Conservation (phyloP, 345 rosid species). For the Citrus inodora region DNA sequence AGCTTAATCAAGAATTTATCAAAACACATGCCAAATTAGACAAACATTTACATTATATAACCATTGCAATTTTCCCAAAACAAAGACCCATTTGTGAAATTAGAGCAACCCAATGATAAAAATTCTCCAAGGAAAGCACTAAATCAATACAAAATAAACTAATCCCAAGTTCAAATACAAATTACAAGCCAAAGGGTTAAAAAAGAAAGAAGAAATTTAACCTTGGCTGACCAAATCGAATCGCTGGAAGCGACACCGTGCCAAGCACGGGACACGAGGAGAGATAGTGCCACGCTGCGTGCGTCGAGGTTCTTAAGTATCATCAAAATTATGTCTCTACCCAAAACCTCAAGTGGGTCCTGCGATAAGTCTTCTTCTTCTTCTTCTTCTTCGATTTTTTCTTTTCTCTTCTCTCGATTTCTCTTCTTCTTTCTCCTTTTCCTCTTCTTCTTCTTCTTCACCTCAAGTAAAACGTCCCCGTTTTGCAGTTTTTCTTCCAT, state of each 20-base stretch:
- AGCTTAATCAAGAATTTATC: too few relatives aligned
- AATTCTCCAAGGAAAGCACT: background rate
- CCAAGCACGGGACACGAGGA: constrained; percentile 55
- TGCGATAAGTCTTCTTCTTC: background rate
- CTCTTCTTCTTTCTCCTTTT: constrained; percentile 16
- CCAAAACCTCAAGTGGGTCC: constrained; percentile 56
- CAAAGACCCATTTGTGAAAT: background rate
- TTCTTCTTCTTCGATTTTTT: background rate
- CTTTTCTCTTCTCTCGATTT: constrained; percentile 16
- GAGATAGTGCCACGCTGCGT: constrained; percentile 62
- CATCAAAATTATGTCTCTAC: constrained; percentile 50
- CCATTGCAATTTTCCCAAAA: background rate
- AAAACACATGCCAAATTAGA: too few relatives aligned
- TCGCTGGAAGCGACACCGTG: constrained; percentile 50
- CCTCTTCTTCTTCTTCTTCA: background rate
- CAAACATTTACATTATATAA: background rate
- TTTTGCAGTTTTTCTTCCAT: background rate
- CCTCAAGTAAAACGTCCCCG: too few relatives aligned
- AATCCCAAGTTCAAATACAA: background rate
- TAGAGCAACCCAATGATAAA: background rate
- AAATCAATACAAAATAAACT: background rate
- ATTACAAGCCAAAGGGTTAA: background rate
- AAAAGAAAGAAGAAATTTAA: background rate
- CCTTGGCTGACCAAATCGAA: constrained; percentile 51
- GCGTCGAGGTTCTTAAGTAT: constrained; percentile 52